Evolutionary conservation across 2,329 filamentous ascomycete genomes (phyloP), one percentile per base, ranked within the genome.

Genomic region (Fusarium aywerte): DNA sequence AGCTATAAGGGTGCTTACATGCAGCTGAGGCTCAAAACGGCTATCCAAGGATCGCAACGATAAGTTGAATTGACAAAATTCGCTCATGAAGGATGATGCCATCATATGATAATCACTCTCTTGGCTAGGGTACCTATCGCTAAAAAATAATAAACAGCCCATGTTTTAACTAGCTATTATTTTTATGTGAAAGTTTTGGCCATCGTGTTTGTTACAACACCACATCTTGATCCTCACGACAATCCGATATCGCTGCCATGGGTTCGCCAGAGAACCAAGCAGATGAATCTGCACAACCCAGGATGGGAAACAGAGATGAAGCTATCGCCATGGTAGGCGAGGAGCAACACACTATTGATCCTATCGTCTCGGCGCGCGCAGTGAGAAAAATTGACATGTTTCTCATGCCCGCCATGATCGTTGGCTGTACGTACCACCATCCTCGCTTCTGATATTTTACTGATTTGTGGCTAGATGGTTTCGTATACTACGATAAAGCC

Each of bases 301-400:
- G 36, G 7, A 68, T 68, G 10, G 53, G 50, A 16, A 65, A 42
- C 16, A 77, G 69, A 43, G 75, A 77, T 59, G 75, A 77, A 51
- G 75, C 75, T 12, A 74, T 88, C 53, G 82, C 81, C 10, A 81
- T 91, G 58, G 87, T 90, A 4, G 86, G 88, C 23, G 85, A 89
- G 60, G 79, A 83, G 67, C 78, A 79, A 5, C 83, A 84, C 62
- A 73, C 76, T 5, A 80, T 89, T 42, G 88, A 90, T 69, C 83
- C 85, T 0, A 79, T 75, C 0, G 76, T 87, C 1, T 84, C 85
- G 58, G 82, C 80, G 18, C 82, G 84, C 44, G 88, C 89, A 10
- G 76, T 91, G 23, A 80, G 86, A 45, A 92, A 91, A 78, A 90
- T 91, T 50, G 89, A 92, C 70, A 77, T 81, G 65, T 89, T 89